A percentile compares a stretch with the other conserved stretches of the same genome.
These are phyloP conservation scores for Rhododendron ferrugineum DNA, from an alignment of 148 eudicot genomes.

Conservation along the genomic window DNA sequence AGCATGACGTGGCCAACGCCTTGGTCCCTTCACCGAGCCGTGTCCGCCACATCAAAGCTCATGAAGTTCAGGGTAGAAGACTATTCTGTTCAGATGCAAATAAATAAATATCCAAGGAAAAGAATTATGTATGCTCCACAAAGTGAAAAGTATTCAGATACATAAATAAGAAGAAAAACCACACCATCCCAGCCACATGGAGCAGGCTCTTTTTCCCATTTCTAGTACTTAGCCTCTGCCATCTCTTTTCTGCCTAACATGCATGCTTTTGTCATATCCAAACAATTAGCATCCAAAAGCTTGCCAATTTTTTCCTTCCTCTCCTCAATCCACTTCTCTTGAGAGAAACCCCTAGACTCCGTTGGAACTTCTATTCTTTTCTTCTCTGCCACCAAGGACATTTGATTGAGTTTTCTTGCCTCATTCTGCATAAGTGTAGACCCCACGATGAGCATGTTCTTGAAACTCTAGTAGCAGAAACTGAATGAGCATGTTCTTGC, in stretches of 20 bases:
- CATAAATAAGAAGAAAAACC: neutral
- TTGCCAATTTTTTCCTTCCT: conserved; percentile 94
- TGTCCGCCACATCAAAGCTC: too few species aligned
- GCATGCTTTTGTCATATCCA: conserved; percentile 86
- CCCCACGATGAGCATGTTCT: neutral
- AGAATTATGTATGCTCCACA: neutral
- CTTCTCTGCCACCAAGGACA: conserved; percentile 21
- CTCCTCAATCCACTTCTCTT: conserved; percentile 92
- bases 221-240: conserved; percentile 80
- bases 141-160: neutral
- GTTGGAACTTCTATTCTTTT: conserved; percentile 58
- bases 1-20: too few species aligned
- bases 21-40: too few species aligned
- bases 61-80: neutral
- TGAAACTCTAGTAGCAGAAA: too few species aligned
- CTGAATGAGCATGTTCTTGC: too few species aligned
- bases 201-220: conserved; percentile 94
- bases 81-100: neutral
- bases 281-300: conserved; percentile 80
- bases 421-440: conserved; percentile 44
- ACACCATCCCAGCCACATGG: conserved; percentile 98
- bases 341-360: conserved; percentile 87
- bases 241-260: conserved; percentile 94
- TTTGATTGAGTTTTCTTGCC: conserved; percentile 19
- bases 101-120: neutral